Base-by-base conservation (phyloP, 169 alveolate genomes). In the Plasmodium fragile region DNA sequence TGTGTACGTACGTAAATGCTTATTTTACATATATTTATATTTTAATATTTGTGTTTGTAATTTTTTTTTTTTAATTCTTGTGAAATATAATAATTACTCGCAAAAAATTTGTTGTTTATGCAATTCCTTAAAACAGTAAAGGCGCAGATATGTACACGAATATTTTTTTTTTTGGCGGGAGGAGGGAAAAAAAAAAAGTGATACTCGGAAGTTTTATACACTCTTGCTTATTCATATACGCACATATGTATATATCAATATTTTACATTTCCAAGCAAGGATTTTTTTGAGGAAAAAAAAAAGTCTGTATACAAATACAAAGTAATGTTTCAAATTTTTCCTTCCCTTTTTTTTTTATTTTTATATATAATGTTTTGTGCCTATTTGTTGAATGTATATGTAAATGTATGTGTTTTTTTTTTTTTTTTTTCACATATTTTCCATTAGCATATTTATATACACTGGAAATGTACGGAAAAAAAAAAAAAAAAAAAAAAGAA, bases 201-300 rank as follows among this genome's bases (percentile, higher is more conserved):
- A 65, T 25, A 22, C 75, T 65, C 39, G 30, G 41, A 65, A 39
- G 75, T 65, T 10, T 65, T 65, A 65, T 65, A 65, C 75, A 65
- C 75, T 16, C 36, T 65, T 65, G n/a, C 0, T 25, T 83, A 70
- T 16, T 45, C 18, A 53, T 43, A 53, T 53, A 53, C 75, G 53
- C 55, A 36, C 52, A 75, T 41, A 30, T 83, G 55, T 16, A 25
- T n/a, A 71, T 83, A 22, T 72, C n/a, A 71, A 59, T 52, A 30
- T 72, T 32, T 25, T 71, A 43, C 41, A 52, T 85, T 85, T 85
- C 28, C 59, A 55, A 70, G 80, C 93, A 84, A 41, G 78, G 41
- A 52, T 84, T 82, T 82, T 84, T 84, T 71, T 83, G 36, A 55
- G 39, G 71, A 16, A 41, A 70, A 82, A 82, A 71, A 82, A 82